A percentile compares a stretch with the other conserved stretches of the same genome.
These are phyloP conservation scores for Aspergillus tamarii DNA, from an alignment of 2,329 filamentous ascomycete species.

Conservation along the genomic window DNA sequence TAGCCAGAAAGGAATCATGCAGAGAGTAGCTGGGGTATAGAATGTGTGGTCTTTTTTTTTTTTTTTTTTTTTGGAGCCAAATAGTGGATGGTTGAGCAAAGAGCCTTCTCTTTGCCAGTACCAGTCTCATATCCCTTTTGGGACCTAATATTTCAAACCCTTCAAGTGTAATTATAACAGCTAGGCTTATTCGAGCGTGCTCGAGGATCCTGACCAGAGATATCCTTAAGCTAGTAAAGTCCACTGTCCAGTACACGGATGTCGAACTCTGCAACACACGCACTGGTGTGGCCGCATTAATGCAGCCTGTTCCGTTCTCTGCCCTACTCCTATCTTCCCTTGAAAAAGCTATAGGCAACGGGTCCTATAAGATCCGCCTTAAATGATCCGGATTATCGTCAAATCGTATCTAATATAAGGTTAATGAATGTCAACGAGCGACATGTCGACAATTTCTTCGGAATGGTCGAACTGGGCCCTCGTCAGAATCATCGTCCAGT, in stretches of 20 bases:
- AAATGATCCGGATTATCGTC: background rate
- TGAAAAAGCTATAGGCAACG: background rate
- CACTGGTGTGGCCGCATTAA: background rate
- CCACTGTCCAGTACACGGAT: background rate
- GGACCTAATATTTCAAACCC: background rate
- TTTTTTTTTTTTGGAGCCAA: background rate
- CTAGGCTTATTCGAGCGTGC: background rate
- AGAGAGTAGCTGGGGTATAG: background rate
- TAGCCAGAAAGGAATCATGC: background rate
- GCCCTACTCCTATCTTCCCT: background rate
- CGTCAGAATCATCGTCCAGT: slow-evolving; percentile 35
- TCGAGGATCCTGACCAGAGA: background rate
- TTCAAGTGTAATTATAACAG: background rate
- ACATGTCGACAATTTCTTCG: slow-evolving; percentile 18
- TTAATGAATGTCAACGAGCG: slow-evolving; percentile 2
- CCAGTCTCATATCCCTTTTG: background rate
- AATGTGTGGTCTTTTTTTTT: background rate
- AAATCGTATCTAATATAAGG: background rate
- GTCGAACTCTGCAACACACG: background rate
- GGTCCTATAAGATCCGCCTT: background rate
- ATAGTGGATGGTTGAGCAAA: background rate
- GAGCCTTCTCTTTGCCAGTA: background rate
- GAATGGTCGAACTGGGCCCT: slow-evolving; percentile 28
- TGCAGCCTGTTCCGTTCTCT: background rate
- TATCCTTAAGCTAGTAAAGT: background rate